These are phyloP conservation scores for Dryas octopetala DNA, from an alignment of 306 rosid species.

Conservation along the genomic window DNA sequence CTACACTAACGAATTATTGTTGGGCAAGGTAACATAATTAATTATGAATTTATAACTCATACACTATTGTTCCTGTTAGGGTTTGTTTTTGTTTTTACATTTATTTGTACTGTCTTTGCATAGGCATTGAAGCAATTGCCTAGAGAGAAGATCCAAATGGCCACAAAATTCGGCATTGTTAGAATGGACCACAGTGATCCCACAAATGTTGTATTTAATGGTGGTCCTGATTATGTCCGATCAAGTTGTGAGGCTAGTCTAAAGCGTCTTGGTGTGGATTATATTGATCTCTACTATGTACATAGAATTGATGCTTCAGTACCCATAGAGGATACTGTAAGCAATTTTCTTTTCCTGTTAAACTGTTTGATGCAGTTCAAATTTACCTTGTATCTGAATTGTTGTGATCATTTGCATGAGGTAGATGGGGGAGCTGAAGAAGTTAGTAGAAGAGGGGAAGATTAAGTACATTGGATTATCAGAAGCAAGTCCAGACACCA, in stretches of 20 bases:
- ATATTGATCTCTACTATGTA: conserved; percentile 78
- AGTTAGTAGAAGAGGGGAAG: conserved; percentile 45
- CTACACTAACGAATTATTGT: conserved; percentile 22
- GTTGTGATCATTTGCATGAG: neutral
- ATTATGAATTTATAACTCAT: neutral
- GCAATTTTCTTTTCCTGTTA: neutral
- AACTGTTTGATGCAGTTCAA: too few relatives aligned
- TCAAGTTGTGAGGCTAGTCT: conserved; percentile 60
- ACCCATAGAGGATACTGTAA: conserved; percentile 80
- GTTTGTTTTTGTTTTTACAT: too few relatives aligned
- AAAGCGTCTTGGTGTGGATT: conserved; percentile 64
- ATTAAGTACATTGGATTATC: conserved; percentile 41
- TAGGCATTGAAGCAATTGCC: neutral
- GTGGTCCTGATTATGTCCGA: neutral
- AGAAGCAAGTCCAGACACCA: conserved; percentile 62
- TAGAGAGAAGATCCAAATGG: neutral
- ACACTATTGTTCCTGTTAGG: too few relatives aligned
- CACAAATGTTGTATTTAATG: too few relatives aligned
- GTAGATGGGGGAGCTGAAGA: conserved; percentile 66
- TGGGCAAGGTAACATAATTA: conserved; percentile 24
- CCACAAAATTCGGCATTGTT: neutral
- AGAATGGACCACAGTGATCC: too few relatives aligned
- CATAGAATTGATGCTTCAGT: conserved; percentile 64
- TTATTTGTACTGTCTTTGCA: too few relatives aligned
- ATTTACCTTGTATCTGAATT: too few relatives aligned